Base-by-base conservation (phyloP, 129 eudicot genomes). In the Escallonia herrerae region DNA sequence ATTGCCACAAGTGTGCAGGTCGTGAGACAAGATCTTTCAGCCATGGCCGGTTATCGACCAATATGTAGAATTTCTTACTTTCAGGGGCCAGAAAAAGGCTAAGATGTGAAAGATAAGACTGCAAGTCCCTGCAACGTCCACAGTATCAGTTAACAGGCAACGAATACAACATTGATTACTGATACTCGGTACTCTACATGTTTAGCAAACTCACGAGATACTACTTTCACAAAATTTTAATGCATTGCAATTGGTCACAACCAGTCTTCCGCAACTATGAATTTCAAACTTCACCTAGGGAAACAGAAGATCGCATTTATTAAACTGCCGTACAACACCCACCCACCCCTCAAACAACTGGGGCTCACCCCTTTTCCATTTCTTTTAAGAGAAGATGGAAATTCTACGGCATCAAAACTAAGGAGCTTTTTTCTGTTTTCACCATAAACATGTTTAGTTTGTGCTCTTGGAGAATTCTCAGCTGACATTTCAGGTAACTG, bases 31-130 rank as follows among this genome's bases (percentile, higher is more conserved):
- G 85, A 66, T 90, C 87, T 58, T 86, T 62, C 59, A 85, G 71
- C 98, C 98, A 93, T 66, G 98, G 98, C 53, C 95, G 67, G 54
- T 93, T 93, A 73, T 93, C 98, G 59, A 93, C 95, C 81, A 93
- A 79, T 53, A 93, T 84, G 72, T 85, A 93, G 56, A 93, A 73
- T 39, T 78, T 83, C 65, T 81, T 81, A 78, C 95, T 76, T 65
- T 93, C 95, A 69, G 87, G 71, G 63, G 95, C 91, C 76, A 86
- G 73, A 60, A 86, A 93, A 67, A 93, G 82, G 79, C 76, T 83
- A 68, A 93, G 95, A 76, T 82, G 91, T 48, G 96, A 93, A 76
- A 93, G 98, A 78, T 93, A 93, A 11, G 98, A 86, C 81, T 93
- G 98, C 82, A 93, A 80, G 71, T 93, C 98, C 75, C 98, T 91